Conservation (phyloP, 2,329 filamentous ascomycete species). For the Cercospora canescens region DNA sequence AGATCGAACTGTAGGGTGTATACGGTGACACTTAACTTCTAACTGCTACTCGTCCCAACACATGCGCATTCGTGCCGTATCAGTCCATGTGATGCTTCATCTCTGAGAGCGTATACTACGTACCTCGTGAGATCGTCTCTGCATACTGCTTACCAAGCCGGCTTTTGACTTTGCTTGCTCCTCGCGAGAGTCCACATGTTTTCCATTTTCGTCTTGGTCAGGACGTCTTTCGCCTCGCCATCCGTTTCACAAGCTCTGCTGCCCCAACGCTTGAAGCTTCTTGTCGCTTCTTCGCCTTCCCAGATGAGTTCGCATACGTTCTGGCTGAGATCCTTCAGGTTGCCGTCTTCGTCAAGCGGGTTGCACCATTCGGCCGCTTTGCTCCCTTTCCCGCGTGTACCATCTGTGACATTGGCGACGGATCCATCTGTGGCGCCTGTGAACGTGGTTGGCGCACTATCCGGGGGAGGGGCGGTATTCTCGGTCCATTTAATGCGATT, state of each 20-base stretch:
- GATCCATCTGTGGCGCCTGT: conserved; percentile 27
- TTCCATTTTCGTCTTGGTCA: conserved; percentile 84
- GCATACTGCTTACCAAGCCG: conserved; percentile 1
- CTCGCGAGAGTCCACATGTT: conserved; percentile 93
- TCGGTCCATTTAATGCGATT: conserved; percentile 95
- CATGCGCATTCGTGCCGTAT: neutral
- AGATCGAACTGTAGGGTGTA: neutral
- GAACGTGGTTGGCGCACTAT: conserved; percentile 33
- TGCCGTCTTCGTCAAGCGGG: conserved; percentile 74
- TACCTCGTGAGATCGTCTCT: neutral
- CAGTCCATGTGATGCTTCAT: neutral
- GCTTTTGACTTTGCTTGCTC: conserved; percentile 40
- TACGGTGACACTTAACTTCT: neutral
- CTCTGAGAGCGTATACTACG: neutral
- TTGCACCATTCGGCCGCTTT: conserved; percentile 72
- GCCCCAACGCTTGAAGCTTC: conserved; percentile 83
- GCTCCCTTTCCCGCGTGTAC: conserved; percentile 47
- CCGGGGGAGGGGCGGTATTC: conserved; percentile 66
- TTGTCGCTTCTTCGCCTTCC: conserved; percentile 81
- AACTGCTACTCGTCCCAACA: neutral
- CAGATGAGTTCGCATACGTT: conserved; percentile 87
- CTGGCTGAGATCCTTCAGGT: conserved; percentile 74
- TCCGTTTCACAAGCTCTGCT: conserved; percentile 93
- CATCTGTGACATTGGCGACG: conserved; percentile 20
- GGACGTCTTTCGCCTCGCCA: conserved; percentile 76